Evolutionary conservation across 2,329 filamentous ascomycete species (phyloP), one percentile per base, ranked within the genome.

Genomic region (Capronia coronata): DNA sequence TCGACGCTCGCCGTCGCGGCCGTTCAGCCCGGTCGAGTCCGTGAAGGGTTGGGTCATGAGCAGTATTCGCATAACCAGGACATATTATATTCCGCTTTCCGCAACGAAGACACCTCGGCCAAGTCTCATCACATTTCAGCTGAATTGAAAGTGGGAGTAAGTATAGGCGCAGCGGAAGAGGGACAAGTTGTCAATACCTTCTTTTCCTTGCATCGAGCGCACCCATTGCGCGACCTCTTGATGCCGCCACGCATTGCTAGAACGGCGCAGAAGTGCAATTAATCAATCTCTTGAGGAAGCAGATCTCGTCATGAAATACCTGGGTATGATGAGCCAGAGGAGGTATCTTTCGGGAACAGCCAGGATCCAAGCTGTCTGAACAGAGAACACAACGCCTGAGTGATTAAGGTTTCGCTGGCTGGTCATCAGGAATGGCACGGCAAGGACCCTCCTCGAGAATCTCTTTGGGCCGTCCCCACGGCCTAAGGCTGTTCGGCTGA

Each of bases 231-330:
- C 9, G 39, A 23, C 23, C 39, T 23, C 25, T 42, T 42, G 19
- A 42, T 42, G 10, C 39, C 39, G 8, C 39, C 43, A 22, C 32
- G 22, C 19, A 59, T 60, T 19, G 16, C 19, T 3, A 22, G 9
- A 4, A 11, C 23, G 23, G 10, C 10, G 5, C 23, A 5, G 10
- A 10, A 10, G 10, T 10, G 23, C 10, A 27, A 27, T 27, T 10
- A 5, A 10, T 10, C 5, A 27, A n/a, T n/a, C n/a, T n/a, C n/a
- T n/a, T 27, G 23, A 27, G 5, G 23, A 27, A 10, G 23, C 23
- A 27, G 23, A 27, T 5, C 5, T 27, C 23, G 23, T 5, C 5
- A 27, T 27, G n/a, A 27, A 5, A 5, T 10, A 27, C 5, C 10
- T 5, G 23, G 23, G 5, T 27, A 27, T 10, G 23, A 10, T 5